Conservation (phyloP, 78 protist species). For the slime mould (Dictyostelium discoideum) region DNA sequence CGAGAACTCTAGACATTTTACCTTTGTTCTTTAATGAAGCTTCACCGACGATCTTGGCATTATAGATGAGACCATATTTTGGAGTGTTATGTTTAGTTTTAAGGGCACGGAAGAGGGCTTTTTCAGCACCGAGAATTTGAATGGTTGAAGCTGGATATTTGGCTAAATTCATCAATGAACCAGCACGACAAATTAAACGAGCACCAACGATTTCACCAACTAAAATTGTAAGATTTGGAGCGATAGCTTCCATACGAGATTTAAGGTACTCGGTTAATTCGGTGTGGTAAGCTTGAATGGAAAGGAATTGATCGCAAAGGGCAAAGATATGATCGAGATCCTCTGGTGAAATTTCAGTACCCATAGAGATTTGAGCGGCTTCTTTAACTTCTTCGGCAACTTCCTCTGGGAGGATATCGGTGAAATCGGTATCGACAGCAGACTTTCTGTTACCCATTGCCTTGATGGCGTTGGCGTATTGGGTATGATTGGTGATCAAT, state of each 20-base stretch:
- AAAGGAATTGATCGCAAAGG: slow-evolving; percentile 92
- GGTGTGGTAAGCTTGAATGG: slow-evolving; percentile 90
- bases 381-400: slow-evolving; percentile 86
- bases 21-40: slow-evolving; percentile 98
- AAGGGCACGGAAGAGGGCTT: slow-evolving; percentile 97
- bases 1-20: slow-evolving; percentile 97
- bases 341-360: slow-evolving; percentile 61
- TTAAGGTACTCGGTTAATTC: slow-evolving; percentile 95
- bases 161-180: slow-evolving; percentile 96
- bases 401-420: slow-evolving; percentile 92
- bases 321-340: slow-evolving; percentile 93
- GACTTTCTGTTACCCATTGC: slow-evolving; percentile 85
- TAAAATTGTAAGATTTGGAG: slow-evolving; percentile 97
- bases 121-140: slow-evolving; percentile 98
- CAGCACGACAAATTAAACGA: slow-evolving; percentile 96
- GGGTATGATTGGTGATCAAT: slow-evolving; percentile 91
- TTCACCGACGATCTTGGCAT: slow-evolving; percentile 97
- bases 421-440: slow-evolving; percentile 81
- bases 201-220: slow-evolving; percentile 99
- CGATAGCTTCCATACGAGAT: slow-evolving; percentile 93
- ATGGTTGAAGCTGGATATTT: slow-evolving; percentile 98
- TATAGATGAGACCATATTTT: slow-evolving; percentile 98
- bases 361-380: slow-evolving; percentile 96
- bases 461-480: slow-evolving; percentile 86
- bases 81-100: slow-evolving; percentile 97